Conservation (phyloP, 2,329 filamentous ascomycete genomes). For the Aspergillus oerlinghausenensis region DNA sequence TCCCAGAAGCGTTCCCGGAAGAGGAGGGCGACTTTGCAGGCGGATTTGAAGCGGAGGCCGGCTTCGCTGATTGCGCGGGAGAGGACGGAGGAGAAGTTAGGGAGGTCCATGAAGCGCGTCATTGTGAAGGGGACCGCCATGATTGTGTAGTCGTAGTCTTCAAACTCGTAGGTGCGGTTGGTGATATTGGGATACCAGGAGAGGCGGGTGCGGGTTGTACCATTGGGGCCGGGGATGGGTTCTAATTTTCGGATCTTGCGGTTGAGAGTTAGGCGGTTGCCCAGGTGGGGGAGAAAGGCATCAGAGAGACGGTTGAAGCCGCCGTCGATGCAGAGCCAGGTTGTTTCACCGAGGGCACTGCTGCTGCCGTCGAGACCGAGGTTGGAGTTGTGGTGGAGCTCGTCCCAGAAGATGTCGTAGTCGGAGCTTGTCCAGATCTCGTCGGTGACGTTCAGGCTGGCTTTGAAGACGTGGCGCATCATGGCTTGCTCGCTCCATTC, state of each 20-base stretch:
- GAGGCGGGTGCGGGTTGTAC: no score
- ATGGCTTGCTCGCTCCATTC: conserved; percentile 1
- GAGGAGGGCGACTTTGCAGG: conserved; percentile 31
- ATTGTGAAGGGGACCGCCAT: no score
- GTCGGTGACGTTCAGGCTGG: conserved; percentile 37
- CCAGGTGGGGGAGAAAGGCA: no score
- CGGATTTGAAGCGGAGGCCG: conserved; percentile 27
- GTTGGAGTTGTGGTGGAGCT: conserved; percentile 32
- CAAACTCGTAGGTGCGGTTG: no score
- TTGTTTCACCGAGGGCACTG: not conserved
- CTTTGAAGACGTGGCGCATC: conserved; percentile 31
- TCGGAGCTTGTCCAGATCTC: conserved; percentile 28
- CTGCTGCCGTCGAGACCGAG: conserved; percentile 26
- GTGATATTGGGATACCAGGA: no score
- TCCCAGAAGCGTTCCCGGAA: conserved; percentile 34
- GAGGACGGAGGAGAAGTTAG: conserved; percentile 29
- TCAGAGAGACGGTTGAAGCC: no score
- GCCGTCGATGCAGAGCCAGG: no score
- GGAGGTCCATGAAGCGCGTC: conserved; percentile 31
- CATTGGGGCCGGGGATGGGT: no score
- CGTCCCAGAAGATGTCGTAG: conserved; percentile 33
- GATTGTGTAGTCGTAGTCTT: no score
- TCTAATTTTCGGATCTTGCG: no score
- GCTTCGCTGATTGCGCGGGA: conserved; percentile 20
- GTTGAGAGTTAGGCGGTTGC: no score